Percentiles rank a stretch among this genome's conserved stretches.
phyloP scores from a whole-genome alignment of 2,329 filamentous ascomycete genomes.

The Cercospora beticola region DNA sequence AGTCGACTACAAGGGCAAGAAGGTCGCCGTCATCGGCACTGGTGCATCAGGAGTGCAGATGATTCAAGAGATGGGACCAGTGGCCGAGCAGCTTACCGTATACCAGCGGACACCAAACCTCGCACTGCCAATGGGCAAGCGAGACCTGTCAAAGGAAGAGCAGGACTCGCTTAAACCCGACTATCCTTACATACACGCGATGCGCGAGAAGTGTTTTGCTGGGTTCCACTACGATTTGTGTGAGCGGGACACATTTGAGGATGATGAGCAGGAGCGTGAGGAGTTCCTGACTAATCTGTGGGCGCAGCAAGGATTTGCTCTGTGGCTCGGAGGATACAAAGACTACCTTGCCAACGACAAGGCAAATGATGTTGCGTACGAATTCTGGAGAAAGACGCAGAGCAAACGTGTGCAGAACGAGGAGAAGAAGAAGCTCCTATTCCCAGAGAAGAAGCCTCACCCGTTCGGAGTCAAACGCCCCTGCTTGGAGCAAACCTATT shows the following conservation, averaged over 20 bases:
- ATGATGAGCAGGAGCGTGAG: conserved; percentile 45
- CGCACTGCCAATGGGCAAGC: conserved; percentile 60
- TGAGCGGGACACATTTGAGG: conserved; percentile 55
- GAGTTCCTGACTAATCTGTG: conserved; percentile 46
- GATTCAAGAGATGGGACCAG: conserved; percentile 55
- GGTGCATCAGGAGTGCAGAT: conserved; percentile 66
- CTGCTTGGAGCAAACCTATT: conserved; percentile 49
- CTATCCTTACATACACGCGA: conserved; percentile 52
- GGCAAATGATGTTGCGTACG: conserved; percentile 47
- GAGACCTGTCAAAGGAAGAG: conserved; percentile 50
- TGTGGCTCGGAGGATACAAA: conserved; percentile 36
- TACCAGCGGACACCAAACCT: conserved; percentile 69
- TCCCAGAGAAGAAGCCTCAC: conserved; percentile 46
- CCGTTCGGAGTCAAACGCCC: conserved; percentile 51
- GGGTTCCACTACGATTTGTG: conserved; percentile 60
- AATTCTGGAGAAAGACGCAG: conserved; percentile 50
- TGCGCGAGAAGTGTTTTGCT: conserved; percentile 55
- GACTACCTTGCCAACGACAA: conserved; percentile 41
- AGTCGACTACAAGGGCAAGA: conserved; percentile 57
- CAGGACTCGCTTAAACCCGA: conserved; percentile 48
- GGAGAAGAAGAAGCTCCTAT: conserved; percentile 48
- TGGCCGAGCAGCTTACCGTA: conserved; percentile 50
- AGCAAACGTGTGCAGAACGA: conserved; percentile 46
- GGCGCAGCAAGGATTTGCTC: conserved; percentile 37
- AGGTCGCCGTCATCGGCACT: conserved; percentile 63